Evolutionary conservation across 257 asterid genomes (phyloP), one percentile per base, ranked within the genome.

Genomic region (Capsicum baccatum): DNA sequence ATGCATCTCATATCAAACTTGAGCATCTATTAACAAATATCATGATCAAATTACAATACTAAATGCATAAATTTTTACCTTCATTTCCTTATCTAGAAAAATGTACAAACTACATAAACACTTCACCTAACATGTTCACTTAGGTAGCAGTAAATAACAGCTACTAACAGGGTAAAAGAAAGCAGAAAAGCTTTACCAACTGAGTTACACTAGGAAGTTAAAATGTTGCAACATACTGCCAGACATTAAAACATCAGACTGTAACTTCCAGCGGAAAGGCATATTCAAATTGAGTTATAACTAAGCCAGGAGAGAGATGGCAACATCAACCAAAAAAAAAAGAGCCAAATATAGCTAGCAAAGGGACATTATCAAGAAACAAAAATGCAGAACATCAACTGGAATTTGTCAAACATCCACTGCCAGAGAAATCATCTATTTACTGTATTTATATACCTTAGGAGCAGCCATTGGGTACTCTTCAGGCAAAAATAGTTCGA

Each of bases 401-500:
- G 81, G 13, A 26, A 26, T 7, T 52, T 13, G 63, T 52, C 58
- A 52, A 50, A 26, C 48, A 70, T 9, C 37, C 57, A 70, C 16
- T 70, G 35, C 6, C 56, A 5, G 16, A 44, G 26, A 44, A 39
- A 17, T 44, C 44, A 35, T n/a, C 57, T 5, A 33, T 14, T 50
- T 13, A 68, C 37, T 68, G 9, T 19, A 9, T 19, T 50, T 70
- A 64, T 71, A 79, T 92, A 93, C 99, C 97, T 94, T 97, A 13
- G 98, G 98, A 81, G 99, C 99, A 89, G 99, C 99, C 99, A 97
- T 97, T 19, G 99, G 99, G 85, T 97, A 97, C 84, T 97, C 99
- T 90, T 95, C 99, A 6, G 99, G 98, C 86, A 97, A 88, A 91
- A 95, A 97, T 66, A 97, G 89, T 92, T 97, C 98, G 88, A 97